phyloP scores from a whole-genome alignment of 768 basidiomycete genomes.

The Cystobasidiopsis lactophilus region DNA sequence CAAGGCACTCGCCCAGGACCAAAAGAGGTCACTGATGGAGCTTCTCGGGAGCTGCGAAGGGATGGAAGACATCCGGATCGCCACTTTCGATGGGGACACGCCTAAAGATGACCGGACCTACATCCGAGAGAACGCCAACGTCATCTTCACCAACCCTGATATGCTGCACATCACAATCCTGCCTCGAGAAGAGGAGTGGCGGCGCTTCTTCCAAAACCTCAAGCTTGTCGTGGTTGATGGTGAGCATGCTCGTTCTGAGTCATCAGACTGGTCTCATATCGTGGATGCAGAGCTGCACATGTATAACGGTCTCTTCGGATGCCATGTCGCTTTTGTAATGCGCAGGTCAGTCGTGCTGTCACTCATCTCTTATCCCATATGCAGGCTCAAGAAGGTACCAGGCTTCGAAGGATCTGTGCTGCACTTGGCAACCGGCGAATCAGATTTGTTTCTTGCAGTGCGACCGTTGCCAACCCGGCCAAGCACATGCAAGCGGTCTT shows the following conservation, averaged over 20 bases:
- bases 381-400: not conserved
- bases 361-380: not conserved
- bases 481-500: conserved; percentile 56
- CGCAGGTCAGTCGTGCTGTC: conserved; percentile 48
- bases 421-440: conserved; percentile 18
- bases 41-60: conserved; percentile 39
- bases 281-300: conserved; percentile 59
- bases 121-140: conserved; percentile 41
- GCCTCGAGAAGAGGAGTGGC: conserved; percentile 64
- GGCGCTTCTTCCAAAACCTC: conserved; percentile 56
- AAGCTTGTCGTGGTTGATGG: conserved; percentile 45
- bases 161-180: conserved; percentile 67
- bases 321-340: conserved; percentile 60
- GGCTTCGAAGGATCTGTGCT: conserved; percentile 14
- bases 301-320: conserved; percentile 58
- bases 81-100: conserved; percentile 77
- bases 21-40: conserved; percentile 46
- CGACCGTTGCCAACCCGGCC: conserved; percentile 55
- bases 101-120: conserved; percentile 42
- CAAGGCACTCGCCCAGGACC: conserved; percentile 84
- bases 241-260: not conserved
- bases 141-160: conserved; percentile 75
- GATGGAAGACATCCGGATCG: conserved; percentile 43
- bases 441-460: conserved; percentile 61
- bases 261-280: not conserved